These are phyloP conservation scores for Colletotrichum paranaense DNA, from an alignment of 2,329 filamentous ascomycete genomes.

Conservation along the genomic window DNA sequence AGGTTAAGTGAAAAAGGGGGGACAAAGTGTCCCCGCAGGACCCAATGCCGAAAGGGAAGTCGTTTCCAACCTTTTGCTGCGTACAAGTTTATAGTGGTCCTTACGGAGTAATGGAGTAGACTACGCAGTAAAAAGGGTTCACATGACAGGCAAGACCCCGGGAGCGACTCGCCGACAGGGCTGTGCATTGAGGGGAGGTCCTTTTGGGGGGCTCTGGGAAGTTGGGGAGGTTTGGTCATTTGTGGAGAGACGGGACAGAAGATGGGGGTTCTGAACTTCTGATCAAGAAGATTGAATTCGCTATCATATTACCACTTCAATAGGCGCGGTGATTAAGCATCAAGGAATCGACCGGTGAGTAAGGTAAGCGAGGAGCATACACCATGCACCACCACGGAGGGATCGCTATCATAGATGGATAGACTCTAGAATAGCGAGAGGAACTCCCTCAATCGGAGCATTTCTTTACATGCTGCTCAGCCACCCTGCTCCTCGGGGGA, in stretches of 20 bases:
- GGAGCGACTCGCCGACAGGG: not conserved
- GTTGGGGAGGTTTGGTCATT: not conserved
- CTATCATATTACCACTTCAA: not conserved
- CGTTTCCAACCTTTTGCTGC: not conserved
- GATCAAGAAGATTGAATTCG: not conserved
- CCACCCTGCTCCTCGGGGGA: not conserved
- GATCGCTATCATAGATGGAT: not conserved
- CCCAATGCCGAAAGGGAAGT: not conserved
- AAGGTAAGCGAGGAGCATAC: not conserved
- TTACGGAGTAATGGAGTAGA: not conserved
- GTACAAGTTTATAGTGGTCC: not conserved
- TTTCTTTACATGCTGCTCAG: not conserved
- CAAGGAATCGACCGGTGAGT: too few species aligned
- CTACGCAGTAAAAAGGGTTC: not conserved
- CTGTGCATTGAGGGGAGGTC: slow-evolving; percentile 21
- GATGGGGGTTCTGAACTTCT: not conserved
- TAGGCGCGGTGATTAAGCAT: not conserved
- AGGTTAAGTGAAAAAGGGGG: slow-evolving; percentile 2
- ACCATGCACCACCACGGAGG: not conserved
- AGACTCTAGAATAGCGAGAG: not conserved
- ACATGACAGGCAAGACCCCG: not conserved
- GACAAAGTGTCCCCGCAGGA: not conserved
- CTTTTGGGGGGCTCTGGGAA: slow-evolving; percentile 15
- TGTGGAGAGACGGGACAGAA: not conserved
- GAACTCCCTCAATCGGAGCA: not conserved